Conservation (phyloP, 768 basidiomycete species). For the Leccinellum luteum region DNA sequence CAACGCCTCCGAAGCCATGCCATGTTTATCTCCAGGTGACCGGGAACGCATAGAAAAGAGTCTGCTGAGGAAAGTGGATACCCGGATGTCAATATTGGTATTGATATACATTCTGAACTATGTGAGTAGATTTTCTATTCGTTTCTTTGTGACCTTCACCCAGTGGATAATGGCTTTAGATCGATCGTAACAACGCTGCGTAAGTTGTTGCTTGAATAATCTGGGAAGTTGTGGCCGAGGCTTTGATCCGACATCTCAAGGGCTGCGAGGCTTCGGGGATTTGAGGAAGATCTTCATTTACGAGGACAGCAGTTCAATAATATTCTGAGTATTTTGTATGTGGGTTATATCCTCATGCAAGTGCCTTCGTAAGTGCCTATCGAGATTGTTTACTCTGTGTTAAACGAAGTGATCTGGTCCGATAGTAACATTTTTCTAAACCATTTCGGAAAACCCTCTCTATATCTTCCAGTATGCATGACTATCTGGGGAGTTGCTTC, state of each 20-base stretch:
- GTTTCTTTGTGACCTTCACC: not conserved
- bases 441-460: slow-evolving; percentile 63
- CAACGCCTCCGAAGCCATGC: not conserved
- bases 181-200: slow-evolving; percentile 73
- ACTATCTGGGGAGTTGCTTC: slow-evolving; percentile 67
- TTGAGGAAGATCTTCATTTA: slow-evolving; percentile 65
- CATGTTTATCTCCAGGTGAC: slow-evolving; percentile 9
- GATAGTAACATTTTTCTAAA: slow-evolving; percentile 69
- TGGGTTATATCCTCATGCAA: slow-evolving; percentile 79
- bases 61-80: slow-evolving; percentile 37
- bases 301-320: slow-evolving; percentile 63
- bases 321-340: slow-evolving; percentile 63
- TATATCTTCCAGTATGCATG: slow-evolving; percentile 69
- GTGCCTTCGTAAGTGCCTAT: slow-evolving; percentile 58
- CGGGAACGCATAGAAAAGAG: slow-evolving; percentile 40
- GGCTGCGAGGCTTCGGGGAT: slow-evolving; percentile 69
- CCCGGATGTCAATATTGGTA: slow-evolving; percentile 35
- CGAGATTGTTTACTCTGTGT: not conserved
- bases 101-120: slow-evolving; percentile 37
- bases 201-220: slow-evolving; percentile 29
- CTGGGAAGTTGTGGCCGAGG: not conserved
- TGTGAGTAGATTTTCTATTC: slow-evolving; percentile 19
- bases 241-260: slow-evolving; percentile 32
- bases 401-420: not conserved
- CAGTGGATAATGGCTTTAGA: slow-evolving; percentile 30